Evolutionary conservation across 2,329 filamentous ascomycete genomes (phyloP).

Genomic region (Fusarium pininemorale): DNA sequence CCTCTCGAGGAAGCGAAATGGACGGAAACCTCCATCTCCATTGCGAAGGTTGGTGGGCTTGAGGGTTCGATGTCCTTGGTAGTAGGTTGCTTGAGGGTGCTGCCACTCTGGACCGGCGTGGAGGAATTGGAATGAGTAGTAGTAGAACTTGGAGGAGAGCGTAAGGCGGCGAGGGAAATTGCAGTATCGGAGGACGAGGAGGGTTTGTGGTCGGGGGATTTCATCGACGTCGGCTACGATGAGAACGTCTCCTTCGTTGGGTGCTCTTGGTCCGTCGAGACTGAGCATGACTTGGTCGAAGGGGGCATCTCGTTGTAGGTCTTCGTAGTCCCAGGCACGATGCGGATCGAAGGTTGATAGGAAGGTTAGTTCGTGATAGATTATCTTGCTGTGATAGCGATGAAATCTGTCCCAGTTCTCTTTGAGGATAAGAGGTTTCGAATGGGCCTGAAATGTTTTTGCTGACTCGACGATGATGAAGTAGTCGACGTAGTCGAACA

Average conservation of each 20-base stretch:
- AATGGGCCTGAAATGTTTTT: constrained; percentile 64
- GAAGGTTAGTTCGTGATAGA: constrained; percentile 63
- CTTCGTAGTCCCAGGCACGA: constrained; percentile 60
- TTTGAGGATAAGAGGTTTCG: constrained; percentile 63
- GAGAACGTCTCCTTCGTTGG: constrained; percentile 61
- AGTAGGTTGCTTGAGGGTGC: constrained; percentile 69
- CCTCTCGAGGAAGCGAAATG: constrained; percentile 53
- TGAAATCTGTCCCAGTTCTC: constrained; percentile 62
- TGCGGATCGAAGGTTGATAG: constrained; percentile 51
- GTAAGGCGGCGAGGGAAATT: constrained; percentile 62
- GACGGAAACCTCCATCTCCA: constrained; percentile 52
- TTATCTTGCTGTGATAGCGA: constrained; percentile 66
- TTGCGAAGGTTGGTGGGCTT: constrained; percentile 63
- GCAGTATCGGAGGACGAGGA: constrained; percentile 61
- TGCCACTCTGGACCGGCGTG: constrained; percentile 55
- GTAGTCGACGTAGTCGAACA: constrained; percentile 68
- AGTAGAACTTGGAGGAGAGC: constrained; percentile 62
- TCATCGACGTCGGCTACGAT: constrained; percentile 70
- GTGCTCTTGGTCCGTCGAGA: constrained; percentile 52
- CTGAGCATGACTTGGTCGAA: constrained; percentile 63
- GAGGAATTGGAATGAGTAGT: constrained; percentile 66
- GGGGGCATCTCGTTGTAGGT: constrained; percentile 64
- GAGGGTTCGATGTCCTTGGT: constrained; percentile 55
- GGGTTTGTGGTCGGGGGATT: constrained; percentile 61
- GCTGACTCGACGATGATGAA: constrained; percentile 70